Percentiles rank a stretch among this genome's conserved stretches.
phyloP scores from a whole-genome alignment of 2,329 filamentous ascomycete genomes.

The Ceratocystis albifundus region DNA sequence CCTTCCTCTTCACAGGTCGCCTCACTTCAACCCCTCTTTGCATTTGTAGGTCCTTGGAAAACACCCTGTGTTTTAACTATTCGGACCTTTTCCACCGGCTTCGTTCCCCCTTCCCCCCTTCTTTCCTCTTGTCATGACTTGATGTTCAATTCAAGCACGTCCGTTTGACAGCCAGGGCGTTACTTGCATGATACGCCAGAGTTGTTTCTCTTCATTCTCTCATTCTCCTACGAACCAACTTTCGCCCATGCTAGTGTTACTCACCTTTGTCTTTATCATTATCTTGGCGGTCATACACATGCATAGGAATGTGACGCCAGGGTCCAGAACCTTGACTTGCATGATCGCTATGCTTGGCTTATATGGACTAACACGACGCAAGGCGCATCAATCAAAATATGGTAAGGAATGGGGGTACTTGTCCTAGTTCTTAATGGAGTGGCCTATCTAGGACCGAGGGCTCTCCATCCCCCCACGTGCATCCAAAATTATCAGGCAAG shows the following conservation, averaged over 20 bases:
- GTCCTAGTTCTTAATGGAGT: too few species aligned
- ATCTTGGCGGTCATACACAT: too few species aligned
- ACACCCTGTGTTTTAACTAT: neutral
- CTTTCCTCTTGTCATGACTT: neutral
- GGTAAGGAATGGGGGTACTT: too few species aligned
- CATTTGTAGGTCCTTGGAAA: neutral
- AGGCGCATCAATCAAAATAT: too few species aligned
- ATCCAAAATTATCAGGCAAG: neutral
- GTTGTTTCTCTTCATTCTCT: neutral
- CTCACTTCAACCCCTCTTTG: neutral
- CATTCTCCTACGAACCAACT: neutral
- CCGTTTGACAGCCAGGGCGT: neutral
- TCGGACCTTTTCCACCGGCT: neutral
- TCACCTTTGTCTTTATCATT: too few species aligned
- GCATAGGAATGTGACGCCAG: too few species aligned
- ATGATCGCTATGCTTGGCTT: too few species aligned
- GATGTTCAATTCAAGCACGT: neutral
- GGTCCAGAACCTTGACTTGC: too few species aligned
- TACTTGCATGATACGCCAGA: neutral
- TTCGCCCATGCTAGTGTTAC: neutral
- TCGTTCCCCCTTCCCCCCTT: neutral
- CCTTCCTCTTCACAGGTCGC: neutral
- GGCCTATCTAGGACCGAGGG: too few species aligned
- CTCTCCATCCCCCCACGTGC: neutral
- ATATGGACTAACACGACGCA: too few species aligned